Evolutionary conservation across 257 asterid species (phyloP), one percentile per base, ranked within the genome.

Genomic region (Eustoma russellianum): DNA sequence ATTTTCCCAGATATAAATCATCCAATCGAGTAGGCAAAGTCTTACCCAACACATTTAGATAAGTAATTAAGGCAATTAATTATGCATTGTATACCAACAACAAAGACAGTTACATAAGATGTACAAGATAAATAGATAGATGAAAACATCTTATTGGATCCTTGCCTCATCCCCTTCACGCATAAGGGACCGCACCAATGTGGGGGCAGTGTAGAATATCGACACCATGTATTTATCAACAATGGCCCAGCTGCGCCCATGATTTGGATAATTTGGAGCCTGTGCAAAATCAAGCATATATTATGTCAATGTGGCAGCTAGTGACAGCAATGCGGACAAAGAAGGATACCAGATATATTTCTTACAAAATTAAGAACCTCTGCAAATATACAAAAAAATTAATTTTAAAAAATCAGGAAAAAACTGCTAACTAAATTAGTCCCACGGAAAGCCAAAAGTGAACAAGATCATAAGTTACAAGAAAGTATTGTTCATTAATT

Each of bases 111-210:
- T 24, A 24, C 30, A 24, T 24, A 24, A 24, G 30, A 24, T 24
- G 30, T 24, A 51, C 54, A 60, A 72, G 46, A 57, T 45, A 49
- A 16, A 56, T 52, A 59, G 55, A 33, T 8, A n/a, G 14, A 18
- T 38, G 5, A 1, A 41, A 17, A 41, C 4, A 50, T n/a, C 40
- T 45, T 38, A 24, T 16, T 33, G 17, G 56, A 64, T 57, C 55
- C 97, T 76, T 81, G 80, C 98, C 96, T 91, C 83, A 55, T 83
- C 83, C 68, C 94, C 96, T 73, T 91, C 96, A 14, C 98, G 96
- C 96, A 86, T 86, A 72, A 91, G 77, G 40, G 98, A 86, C 55
- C 98, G 93, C 74, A 91, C 85, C 82, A 91, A 64, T 40, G 98
- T 91, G 48, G 98, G 98, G 58, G 98, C 96, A 33, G 96, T 91